Conservation (phyloP, 805 yeast species). For the Metschnikowia koreensis region DNA sequence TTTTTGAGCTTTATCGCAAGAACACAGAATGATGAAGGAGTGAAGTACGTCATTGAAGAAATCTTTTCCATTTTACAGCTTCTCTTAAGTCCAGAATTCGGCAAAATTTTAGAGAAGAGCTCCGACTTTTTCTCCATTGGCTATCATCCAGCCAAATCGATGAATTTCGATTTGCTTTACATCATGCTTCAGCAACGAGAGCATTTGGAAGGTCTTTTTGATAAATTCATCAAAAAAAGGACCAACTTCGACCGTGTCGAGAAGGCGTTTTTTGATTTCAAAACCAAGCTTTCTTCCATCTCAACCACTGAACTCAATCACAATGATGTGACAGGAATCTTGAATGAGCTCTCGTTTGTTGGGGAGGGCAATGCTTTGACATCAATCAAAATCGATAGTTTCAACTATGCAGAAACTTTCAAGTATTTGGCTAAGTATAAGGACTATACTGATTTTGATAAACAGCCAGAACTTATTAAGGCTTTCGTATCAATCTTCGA, state of each 20-base stretch:
- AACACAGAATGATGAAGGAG: constrained; percentile 18
- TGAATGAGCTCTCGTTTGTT: constrained; percentile 12
- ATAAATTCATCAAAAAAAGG: constrained; percentile 14
- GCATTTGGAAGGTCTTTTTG: constrained; percentile 16
- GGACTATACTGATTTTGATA: constrained; percentile 8
- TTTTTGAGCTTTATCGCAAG: constrained; percentile 27
- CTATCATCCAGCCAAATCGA: constrained; percentile 21
- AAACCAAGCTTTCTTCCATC: constrained; percentile 20
- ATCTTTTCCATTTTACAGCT: constrained; percentile 15
- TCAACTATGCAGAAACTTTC: constrained; percentile 24
- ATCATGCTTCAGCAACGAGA: constrained; percentile 28
- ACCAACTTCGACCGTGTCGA: constrained; percentile 15
- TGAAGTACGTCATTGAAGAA: constrained; percentile 20
- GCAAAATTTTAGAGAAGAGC: constrained; percentile 17
- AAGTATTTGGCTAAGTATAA: constrained; percentile 12
- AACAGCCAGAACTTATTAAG: constrained; percentile 10
- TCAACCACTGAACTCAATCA: constrained; percentile 16
- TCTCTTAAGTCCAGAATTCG: constrained; percentile 20
- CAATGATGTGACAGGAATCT: constrained; percentile 10
- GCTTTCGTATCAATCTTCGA: constrained; percentile 8
- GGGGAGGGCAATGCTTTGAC: constrained; percentile 9
- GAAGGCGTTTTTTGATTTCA: constrained; percentile 13
- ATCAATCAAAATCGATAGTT: constrained; percentile 4
- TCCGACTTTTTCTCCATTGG: constrained; percentile 17
- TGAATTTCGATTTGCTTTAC: constrained; percentile 33